Base-by-base conservation (phyloP, 805 yeast genomes). In the Yamadazyma akitaensis region DNA sequence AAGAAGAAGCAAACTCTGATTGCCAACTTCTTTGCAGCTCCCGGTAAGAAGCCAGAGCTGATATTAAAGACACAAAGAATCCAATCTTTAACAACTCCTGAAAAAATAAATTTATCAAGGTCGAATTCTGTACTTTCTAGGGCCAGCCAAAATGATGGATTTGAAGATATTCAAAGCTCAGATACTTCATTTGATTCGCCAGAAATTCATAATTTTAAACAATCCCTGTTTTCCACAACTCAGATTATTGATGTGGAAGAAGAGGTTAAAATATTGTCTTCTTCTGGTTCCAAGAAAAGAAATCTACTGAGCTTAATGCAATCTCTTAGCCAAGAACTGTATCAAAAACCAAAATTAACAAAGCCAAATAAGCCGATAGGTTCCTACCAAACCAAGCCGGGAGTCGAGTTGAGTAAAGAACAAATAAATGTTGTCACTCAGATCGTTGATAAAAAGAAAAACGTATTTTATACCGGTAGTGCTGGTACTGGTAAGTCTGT, bases 401-500 rank as follows among this genome's bases (percentile, higher is more conserved):
- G n/a, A 11, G 47, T 52, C 6, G 17, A 41, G n/a, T 49, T 61
- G 35, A 56, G 72, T 53, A 61, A 57, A 2, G 83, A 78, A 47
- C 85, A 80, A 59, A 32, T 52, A 5, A 54, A 57, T 17, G 79
- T 87, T 6, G 53, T 85, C 7, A 69, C 76, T 18, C 60, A 75
- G 11, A 81, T 82, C 8, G 72, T 84, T 6, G 63, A 72, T 13
- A 73, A 75, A 18, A 72, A 76, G 2, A 57, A 67, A 37, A 85
- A 77, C 51, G 72, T 87, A 1, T 87, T 87, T 54, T 86, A 82
- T 57, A 86, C 95, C 0, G 96, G 96, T 46, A 79, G 87, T 51
- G 95, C 95, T 0, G 96, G 96, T 65, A 87, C 96, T 1, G 96
- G 96, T 67, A 87, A 87, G 61, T 85, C 95, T 2, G 82, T 81